Conservation (phyloP, 805 yeast genomes). For the Candida orba region DNA sequence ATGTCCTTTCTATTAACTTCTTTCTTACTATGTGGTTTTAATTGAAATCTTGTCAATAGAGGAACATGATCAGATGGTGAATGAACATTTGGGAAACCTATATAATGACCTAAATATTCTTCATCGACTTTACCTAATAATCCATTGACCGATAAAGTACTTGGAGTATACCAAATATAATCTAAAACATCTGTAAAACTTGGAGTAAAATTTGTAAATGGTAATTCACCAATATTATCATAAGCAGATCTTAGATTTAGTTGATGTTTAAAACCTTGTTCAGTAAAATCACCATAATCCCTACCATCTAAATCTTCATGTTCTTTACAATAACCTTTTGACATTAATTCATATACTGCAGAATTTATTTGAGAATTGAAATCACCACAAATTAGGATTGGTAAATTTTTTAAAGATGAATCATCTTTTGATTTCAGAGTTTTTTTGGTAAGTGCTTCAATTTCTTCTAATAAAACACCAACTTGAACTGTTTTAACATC, state of each 20-base stretch:
- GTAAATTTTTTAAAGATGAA: conserved; percentile 47
- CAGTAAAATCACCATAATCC: conserved; percentile 87
- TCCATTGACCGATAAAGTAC: conserved; percentile 75
- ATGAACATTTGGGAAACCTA: conserved; percentile 92
- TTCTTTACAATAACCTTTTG: conserved; percentile 70
- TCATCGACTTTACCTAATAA: conserved; percentile 78
- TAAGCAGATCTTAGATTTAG: conserved; percentile 83
- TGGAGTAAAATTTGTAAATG: conserved; percentile 93
- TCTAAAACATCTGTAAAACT: conserved; percentile 90
- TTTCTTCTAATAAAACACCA: conserved; percentile 83
- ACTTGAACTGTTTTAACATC: conserved; percentile 96
- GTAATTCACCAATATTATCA: conserved; percentile 76
- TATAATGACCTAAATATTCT: conserved; percentile 64
- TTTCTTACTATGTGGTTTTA: conserved; percentile 28
- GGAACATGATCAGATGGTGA: conserved; percentile 95
- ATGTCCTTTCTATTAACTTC: conserved; percentile 15
- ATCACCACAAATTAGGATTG: conserved; percentile 91
- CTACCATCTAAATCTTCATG: conserved; percentile 81
- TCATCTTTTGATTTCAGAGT: conserved; percentile 29
- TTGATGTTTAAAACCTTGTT: conserved; percentile 77
- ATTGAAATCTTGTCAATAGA: conserved; percentile 59
- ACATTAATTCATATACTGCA: conserved; percentile 87
- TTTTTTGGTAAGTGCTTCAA: conserved; percentile 53
- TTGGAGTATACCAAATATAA: conserved; percentile 90
- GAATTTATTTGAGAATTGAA: conserved; percentile 82